Base-by-base conservation (phyloP, 192 early-diverging fungal species). In the Spizellomyces punctatus region DNA sequence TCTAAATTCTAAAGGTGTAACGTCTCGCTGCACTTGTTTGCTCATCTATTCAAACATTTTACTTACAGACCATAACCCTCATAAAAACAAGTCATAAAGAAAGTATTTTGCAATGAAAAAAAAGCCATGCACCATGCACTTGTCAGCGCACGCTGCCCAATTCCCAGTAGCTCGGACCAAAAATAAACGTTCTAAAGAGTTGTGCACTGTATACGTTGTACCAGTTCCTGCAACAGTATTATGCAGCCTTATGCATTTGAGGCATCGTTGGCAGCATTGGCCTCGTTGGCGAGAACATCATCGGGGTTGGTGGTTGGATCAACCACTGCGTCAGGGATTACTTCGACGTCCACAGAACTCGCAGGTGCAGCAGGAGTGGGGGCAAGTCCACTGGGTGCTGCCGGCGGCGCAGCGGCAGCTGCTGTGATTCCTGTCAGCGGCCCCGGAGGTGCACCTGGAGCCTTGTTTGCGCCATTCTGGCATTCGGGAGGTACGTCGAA, bases 401-500 rank as follows among this genome's bases (percentile, higher is more conserved):
- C 17, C 14, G 50, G 14, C 14, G 50, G 1, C 17, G 50, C 17
- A 54, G 50, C 50, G 50, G 50, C 1, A 2, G 4, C 1, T 54
- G 1, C 50, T 2, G 50, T 54, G 50, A 4, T 12, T 54, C 1
- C 50, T n/a, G n/a, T n/a, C n/a, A n/a, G n/a, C 50, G 12, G 50
- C 36, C 5, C 59, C 3, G 14, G 7, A 16, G 42, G 44, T 17
- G 41, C 42, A 46, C 5, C 5, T 7, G n/a, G 44, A 10, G 14
- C 12, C n/a, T 27, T n/a, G n/a, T 42, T 64, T 27, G 6, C 43
- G 63, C 63, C 27, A 3, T 36, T 36, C 27, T 36, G 27, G 16
- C 63, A 64, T 8, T 22, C 62, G 8, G 63, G 14, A 36, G 77
- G 77, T n/a, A 78, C 14, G 8, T 46, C 63, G 46, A 22, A 46